phyloP scores from a whole-genome alignment of 352 stramenopile genomes.

The Pythium rishiriense region DNA sequence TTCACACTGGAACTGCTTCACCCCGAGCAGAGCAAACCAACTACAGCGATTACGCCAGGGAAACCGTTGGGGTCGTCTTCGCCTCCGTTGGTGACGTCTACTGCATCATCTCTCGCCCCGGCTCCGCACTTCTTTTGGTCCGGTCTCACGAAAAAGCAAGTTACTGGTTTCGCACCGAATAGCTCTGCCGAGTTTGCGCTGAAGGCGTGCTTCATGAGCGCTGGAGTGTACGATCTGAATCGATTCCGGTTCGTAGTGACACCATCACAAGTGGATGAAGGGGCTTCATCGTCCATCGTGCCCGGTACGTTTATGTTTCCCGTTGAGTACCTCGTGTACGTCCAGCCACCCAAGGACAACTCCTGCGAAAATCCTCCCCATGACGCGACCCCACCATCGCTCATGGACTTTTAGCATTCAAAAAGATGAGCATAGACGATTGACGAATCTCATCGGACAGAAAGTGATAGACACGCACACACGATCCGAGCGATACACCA shows the following conservation, averaged over 20 bases:
- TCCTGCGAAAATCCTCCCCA: too few relatives aligned
- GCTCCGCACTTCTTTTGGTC: constrained; percentile 81
- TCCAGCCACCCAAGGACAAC: constrained; percentile 30
- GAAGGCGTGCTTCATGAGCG: constrained; percentile 68
- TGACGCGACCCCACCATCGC: too few relatives aligned
- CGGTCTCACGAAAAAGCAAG: constrained; percentile 70
- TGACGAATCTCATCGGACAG: too few relatives aligned
- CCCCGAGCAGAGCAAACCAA: constrained; percentile 58
- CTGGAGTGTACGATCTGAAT: constrained; percentile 85
- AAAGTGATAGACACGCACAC: too few relatives aligned
- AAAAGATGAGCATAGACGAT: too few relatives aligned
- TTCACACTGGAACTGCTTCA: constrained; percentile 82
- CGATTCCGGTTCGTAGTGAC: constrained; percentile 70
- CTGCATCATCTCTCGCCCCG: constrained; percentile 17
- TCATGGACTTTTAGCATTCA: not conserved
- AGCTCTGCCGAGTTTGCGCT: constrained; percentile 50
- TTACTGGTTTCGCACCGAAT: constrained; percentile 53
- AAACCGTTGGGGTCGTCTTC: constrained; percentile 7
- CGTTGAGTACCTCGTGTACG: constrained; percentile 77
- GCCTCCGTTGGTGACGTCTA: not conserved
- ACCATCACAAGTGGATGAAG: constrained; percentile 11
- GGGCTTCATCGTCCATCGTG: constrained; percentile 4
- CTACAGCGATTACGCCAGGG: constrained; percentile 16
- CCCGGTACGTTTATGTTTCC: constrained; percentile 64
- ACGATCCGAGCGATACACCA: too few relatives aligned